Conservation (phyloP, 2,329 filamentous ascomycete species). For the Beauveria varroae region DNA sequence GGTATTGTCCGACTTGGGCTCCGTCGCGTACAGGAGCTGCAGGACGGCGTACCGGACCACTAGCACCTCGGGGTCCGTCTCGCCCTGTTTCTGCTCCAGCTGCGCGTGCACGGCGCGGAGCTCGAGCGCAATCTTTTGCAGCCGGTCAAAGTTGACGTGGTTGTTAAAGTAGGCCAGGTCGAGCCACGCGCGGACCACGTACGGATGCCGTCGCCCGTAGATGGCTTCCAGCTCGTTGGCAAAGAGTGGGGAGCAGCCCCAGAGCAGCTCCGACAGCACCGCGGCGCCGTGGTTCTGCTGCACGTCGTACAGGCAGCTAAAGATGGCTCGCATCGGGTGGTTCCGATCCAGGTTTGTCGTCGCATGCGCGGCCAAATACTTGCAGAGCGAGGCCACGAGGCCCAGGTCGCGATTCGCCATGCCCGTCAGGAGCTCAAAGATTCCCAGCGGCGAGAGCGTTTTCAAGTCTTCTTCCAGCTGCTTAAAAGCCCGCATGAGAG, state of each 20-base stretch:
- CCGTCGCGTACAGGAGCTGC: slow-evolving; percentile 30
- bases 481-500: slow-evolving; percentile 35
- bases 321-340: slow-evolving; percentile 36
- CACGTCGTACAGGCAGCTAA: slow-evolving; percentile 35
- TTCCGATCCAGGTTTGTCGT: slow-evolving; percentile 35
- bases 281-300: slow-evolving; percentile 36
- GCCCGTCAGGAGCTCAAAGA: slow-evolving; percentile 34
- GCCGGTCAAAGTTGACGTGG: slow-evolving; percentile 27
- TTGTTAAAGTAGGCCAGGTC: slow-evolving; percentile 34
- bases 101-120: slow-evolving; percentile 28
- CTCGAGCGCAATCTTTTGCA: slow-evolving; percentile 30
- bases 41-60: slow-evolving; percentile 33
- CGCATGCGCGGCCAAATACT: slow-evolving; percentile 37
- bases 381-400: slow-evolving; percentile 38
- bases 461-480: slow-evolving; percentile 35
- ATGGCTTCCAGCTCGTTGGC: slow-evolving; percentile 38
- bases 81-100: slow-evolving; percentile 28
- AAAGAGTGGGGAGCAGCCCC: slow-evolving; percentile 33
- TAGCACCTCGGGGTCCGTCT: slow-evolving; percentile 27
- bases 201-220: slow-evolving; percentile 35
- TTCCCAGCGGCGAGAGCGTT: slow-evolving; percentile 35
- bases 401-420: slow-evolving; percentile 37
- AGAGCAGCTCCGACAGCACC: slow-evolving; percentile 35
- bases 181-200: slow-evolving; percentile 35
- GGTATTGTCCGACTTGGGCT: slow-evolving; percentile 26